Conservation (phyloP, 108 stramenopile genomes). For the Cylindrotheca closterium region DNA sequence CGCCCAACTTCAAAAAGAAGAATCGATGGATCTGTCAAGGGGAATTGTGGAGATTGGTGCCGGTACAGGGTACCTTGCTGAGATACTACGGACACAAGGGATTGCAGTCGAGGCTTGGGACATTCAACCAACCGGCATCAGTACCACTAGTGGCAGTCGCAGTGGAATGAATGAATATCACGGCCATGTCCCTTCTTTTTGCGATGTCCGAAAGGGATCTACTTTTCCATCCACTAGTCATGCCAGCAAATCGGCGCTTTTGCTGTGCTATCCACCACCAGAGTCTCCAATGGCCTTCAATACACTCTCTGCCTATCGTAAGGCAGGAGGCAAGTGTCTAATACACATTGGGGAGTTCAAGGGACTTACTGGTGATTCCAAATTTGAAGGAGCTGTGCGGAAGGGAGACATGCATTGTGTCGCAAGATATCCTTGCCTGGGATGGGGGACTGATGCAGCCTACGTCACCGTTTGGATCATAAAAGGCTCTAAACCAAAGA, state of each 20-base stretch:
- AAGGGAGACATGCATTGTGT: slow-evolving; percentile 6
- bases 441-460: slow-evolving; percentile 63
- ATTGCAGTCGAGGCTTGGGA: slow-evolving; percentile 44
- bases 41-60: slow-evolving; percentile 53
- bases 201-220: slow-evolving; percentile 18
- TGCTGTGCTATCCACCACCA: slow-evolving; percentile 68
- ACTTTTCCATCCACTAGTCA: slow-evolving; percentile 4
- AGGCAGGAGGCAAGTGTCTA: slow-evolving; percentile 24
- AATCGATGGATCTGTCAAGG: background rate
- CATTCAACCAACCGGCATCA: slow-evolving; percentile 27
- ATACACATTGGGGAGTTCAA: slow-evolving; percentile 62
- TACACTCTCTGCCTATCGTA: slow-evolving; percentile 23
- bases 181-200: slow-evolving; percentile 49
- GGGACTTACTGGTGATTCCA: slow-evolving; percentile 46
- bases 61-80: slow-evolving; percentile 62
- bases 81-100: slow-evolving; percentile 25
- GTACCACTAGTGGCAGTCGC: background rate
- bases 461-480: slow-evolving; percentile 47
- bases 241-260: slow-evolving; percentile 18
- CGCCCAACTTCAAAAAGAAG: slow-evolving; percentile 5
- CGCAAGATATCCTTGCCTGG: slow-evolving; percentile 31
- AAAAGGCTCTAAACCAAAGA: background rate
- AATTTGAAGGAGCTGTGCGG: slow-evolving; percentile 39
- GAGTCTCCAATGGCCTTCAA: slow-evolving; percentile 46
- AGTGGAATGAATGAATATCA: slow-evolving; percentile 53